Evolutionary conservation across 164 flowering plant genomes (phyloP).

Genomic region (Chimonanthus praecox): DNA sequence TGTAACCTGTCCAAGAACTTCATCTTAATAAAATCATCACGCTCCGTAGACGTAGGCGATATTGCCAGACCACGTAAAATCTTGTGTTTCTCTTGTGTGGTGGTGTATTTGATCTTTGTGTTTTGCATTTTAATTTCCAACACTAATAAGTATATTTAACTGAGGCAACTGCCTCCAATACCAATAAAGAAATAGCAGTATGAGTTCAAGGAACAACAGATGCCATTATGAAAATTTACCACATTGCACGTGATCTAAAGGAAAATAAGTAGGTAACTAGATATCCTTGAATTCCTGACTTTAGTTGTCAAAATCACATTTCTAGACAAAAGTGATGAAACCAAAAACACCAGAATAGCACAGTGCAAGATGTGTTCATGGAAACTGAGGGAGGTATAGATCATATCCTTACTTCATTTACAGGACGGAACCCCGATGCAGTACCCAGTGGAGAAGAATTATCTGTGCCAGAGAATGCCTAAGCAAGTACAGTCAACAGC

Average conservation of each 20-base stretch:
- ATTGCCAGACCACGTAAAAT: too few relatives aligned
- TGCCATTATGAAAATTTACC: background rate
- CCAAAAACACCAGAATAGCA: background rate
- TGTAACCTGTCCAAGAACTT: too few relatives aligned
- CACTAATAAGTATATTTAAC: background rate
- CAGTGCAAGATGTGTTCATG: background rate
- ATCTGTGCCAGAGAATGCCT: slow-evolving; percentile 59
- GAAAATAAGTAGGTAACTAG: background rate
- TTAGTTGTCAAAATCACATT: background rate
- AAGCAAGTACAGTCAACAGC: slow-evolving; percentile 14
- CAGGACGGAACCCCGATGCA: slow-evolving; percentile 47
- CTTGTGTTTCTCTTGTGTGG: too few relatives aligned
- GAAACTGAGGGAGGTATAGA: background rate
- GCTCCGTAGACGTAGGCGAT: too few relatives aligned
- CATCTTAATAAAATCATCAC: too few relatives aligned
- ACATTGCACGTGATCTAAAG: background rate
- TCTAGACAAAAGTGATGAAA: background rate
- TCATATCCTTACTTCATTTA: slow-evolving; percentile 37
- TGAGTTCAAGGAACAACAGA: background rate
- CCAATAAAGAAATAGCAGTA: background rate
- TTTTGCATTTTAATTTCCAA: too few relatives aligned
- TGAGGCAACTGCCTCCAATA: background rate
- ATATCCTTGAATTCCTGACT: background rate
- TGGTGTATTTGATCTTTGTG: too few relatives aligned
- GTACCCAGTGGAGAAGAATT: slow-evolving; percentile 41